Evolutionary conservation across 495 filamentous ascomycete species (phyloP).

Genomic region (Talaromyces liani): DNA sequence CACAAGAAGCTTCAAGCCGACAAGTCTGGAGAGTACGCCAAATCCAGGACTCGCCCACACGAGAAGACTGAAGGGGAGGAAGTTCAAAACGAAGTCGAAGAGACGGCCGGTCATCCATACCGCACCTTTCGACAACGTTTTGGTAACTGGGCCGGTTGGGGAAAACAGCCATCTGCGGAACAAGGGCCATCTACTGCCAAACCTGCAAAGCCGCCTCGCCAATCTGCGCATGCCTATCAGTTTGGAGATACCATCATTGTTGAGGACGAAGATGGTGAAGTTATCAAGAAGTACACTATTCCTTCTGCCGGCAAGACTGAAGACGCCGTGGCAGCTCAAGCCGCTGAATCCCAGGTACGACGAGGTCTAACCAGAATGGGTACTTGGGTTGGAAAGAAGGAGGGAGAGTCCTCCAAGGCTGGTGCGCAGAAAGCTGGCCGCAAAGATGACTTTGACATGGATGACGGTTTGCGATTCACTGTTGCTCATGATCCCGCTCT

Average conservation of each 20-base stretch:
- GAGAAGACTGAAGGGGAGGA: conserved; percentile 40
- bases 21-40: conserved; percentile 33
- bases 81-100: conserved; percentile 25
- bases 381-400: conserved; percentile 53
- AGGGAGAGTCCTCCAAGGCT: conserved; percentile 35
- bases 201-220: conserved; percentile 28
- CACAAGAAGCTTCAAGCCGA: conserved; percentile 53
- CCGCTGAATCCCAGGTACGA: conserved; percentile 27
- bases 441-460: conserved; percentile 47
- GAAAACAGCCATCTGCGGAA: conserved; percentile 16
- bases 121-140: conserved; percentile 26
- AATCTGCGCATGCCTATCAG: conserved; percentile 84
- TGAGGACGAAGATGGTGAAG: conserved; percentile 95
- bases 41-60: conserved; percentile 34
- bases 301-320: conserved; percentile 38
- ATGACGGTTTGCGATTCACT: conserved; percentile 81
- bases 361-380: conserved; percentile 51
- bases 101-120: conserved; percentile 23
- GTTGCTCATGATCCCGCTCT: conserved; percentile 42
- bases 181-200: conserved; percentile 13
- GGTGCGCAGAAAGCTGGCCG: conserved; percentile 18
- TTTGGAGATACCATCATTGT: conserved; percentile 97
- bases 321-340: conserved; percentile 19
- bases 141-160: conserved; percentile 33
- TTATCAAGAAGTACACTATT: conserved; percentile 93